Base-by-base conservation (phyloP, 805 yeast genomes). In the Starmerella kuoi region DNA sequence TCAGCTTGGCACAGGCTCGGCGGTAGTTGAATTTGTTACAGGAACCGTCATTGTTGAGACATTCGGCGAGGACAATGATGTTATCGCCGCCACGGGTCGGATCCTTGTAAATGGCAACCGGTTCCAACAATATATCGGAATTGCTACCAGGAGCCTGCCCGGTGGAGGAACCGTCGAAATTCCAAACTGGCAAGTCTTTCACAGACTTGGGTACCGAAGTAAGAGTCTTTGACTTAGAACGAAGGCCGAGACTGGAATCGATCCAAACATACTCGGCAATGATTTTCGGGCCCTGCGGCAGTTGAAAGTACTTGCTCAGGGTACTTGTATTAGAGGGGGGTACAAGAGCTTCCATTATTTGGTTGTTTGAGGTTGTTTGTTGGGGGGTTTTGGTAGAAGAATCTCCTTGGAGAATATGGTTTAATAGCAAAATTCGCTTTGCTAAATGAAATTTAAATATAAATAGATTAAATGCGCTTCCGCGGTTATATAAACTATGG, bases 1-100 rank as follows among this genome's bases (percentile, higher is more conserved):
- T 83, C 59, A 91, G 76, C 72, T 87, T 85, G 64, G 80, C 86
- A 66, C 94, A 85, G 67, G 85, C 95, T 65, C 82, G 91, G 74
- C 98, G 84, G 76, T 85, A 96, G 79, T 91, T 91, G 70, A 76
- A 83, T 70, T 85, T 85, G 82, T 91, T 91, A 69, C 98, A 97
- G 50, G 96, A 87, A 61, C 98, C 98, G 61, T 91, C 97, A 69
- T 81, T 83, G 78, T 86, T 86, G 82, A 88, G 87, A 73, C 96
- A 86, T 70, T 88, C 97, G 55, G 94, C 80, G 50, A 91, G 70
- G 42, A 91, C 98, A 55, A 91, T 74, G 55, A 88, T 76, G 80
- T 91, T 88, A 66, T 91, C 95, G 55, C 97, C 97, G 65, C 82
- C 76, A 75, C 98, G 86, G 74, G 91, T 86, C 27, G 98, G 98